Base-by-base conservation (phyloP, 306 rosid species). In the Ceratonia siliqua region DNA sequence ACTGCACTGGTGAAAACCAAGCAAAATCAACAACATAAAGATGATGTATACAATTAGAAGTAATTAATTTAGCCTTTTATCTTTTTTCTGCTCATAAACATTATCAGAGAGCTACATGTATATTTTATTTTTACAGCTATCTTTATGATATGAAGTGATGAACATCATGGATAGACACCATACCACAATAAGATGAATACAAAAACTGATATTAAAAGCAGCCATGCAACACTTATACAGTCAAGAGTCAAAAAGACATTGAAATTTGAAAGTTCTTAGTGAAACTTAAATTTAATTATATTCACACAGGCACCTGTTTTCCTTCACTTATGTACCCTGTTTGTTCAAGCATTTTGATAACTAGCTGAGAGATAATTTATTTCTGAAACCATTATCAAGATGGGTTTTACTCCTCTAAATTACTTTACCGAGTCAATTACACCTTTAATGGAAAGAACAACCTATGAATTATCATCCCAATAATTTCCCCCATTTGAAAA, bases 11-110 rank as follows among this genome's bases (percentile, higher is more conserved):
- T 3, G 28, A 38, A 74, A 72, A 72, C 75, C 48, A 62, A 62
- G 80, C 56, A 62, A 58, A 72, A 74, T 53, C 13, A 70, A 74
- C 35, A 45, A 30, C 35, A 45, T 11, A 43, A 33, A 43, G 55
- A 64, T 18, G 20, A 56, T 38, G 20, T 32, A 72, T 55, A 24
- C 69, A 27, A 58, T 39, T 18, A 14, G 14, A 49, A 67, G 61
- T 62, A 12, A 38, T 21, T 66, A 10, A 48, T 27, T 24, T 35
- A 58, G 48, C 22, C 21, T 45, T 24, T 35, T 6, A 22, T 76
- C 46, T 14, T 17, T 46, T 62, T 33, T 58, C 8, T 5, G 41
- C 39, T 22, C 25, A 21, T 8, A 48, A 13, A n/a, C 9, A 56
- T 61, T 39, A 7, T 13, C 18, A 24, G 54, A 10, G 57, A 63